Conservation (phyloP, 2,329 filamentous ascomycete genomes). For the Aureobasidium sp. region DNA sequence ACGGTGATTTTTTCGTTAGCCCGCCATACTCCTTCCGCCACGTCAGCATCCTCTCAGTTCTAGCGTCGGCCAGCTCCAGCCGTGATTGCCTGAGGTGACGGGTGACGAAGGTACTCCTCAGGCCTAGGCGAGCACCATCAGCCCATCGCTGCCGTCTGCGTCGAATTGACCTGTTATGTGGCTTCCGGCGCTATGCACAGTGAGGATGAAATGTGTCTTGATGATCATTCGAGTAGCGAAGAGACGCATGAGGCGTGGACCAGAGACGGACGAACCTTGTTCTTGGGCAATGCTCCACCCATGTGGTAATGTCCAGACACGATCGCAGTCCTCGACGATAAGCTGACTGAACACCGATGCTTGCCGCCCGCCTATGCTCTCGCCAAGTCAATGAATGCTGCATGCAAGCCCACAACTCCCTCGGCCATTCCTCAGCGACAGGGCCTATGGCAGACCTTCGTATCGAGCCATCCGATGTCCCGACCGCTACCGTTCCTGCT, state of each 20-base stretch:
- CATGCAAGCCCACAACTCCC: background rate
- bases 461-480: background rate
- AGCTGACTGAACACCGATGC: constrained; percentile 39
- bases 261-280: background rate
- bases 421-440: background rate
- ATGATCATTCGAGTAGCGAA: constrained; percentile 29
- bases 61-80: constrained; percentile 32
- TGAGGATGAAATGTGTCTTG: background rate
- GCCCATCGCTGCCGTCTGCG: background rate
- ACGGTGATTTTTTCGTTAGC: constrained; percentile 19
- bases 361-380: constrained; percentile 17
- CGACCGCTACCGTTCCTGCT: background rate
- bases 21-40: constrained; percentile 34
- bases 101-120: constrained; percentile 5
- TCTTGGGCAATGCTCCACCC: background rate
- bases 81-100: constrained; percentile 18
- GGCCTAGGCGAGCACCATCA: constrained; percentile 3
- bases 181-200: background rate
- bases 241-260: constrained; percentile 20
- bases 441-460: background rate
- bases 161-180: background rate
- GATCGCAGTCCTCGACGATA: constrained; percentile 34
- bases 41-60: constrained; percentile 41
- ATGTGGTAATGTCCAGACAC: constrained; percentile 15
- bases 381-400: constrained; percentile 9